Evolutionary conservation across 805 yeast genomes (phyloP).

Genomic region (Jamesozyma piceae): DNA sequence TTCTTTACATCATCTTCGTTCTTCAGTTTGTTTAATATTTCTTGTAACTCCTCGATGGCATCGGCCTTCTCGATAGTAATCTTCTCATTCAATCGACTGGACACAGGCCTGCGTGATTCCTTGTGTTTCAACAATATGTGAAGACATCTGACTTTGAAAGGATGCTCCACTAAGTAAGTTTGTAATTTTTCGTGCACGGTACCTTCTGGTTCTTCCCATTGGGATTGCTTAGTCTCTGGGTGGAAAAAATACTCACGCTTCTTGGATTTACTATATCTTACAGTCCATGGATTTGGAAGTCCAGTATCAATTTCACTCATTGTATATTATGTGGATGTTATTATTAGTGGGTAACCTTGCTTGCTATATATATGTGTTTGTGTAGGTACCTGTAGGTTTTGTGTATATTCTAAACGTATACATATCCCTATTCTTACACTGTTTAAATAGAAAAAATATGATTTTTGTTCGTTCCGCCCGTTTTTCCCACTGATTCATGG

Average conservation of each 20-base stretch:
- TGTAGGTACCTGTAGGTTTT: too few species aligned
- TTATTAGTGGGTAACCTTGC: not conserved
- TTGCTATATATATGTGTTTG: not conserved
- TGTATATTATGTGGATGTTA: not conserved
- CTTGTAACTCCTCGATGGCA: slow-evolving; percentile 55
- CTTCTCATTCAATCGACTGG: slow-evolving; percentile 69
- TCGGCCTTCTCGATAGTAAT: slow-evolving; percentile 79
- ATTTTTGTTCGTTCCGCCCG: too few species aligned
- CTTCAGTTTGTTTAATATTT: slow-evolving; percentile 48
- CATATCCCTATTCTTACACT: too few species aligned
- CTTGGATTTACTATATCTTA: slow-evolving; percentile 68
- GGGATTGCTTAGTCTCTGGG: slow-evolving; percentile 57
- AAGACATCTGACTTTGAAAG: slow-evolving; percentile 65
- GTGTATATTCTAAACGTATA: too few species aligned
- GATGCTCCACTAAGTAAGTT: slow-evolving; percentile 46
- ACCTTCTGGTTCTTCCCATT: slow-evolving; percentile 89
- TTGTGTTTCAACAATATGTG: slow-evolving; percentile 79
- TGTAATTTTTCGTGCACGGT: slow-evolving; percentile 54
- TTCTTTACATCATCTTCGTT: slow-evolving; percentile 37
- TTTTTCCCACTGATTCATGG: too few species aligned
- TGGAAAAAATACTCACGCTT: slow-evolving; percentile 78
- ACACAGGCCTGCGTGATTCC: slow-evolving; percentile 80
- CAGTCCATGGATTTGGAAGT: slow-evolving; percentile 77
- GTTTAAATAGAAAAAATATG: too few species aligned
- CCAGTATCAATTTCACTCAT: slow-evolving; percentile 42